Evolutionary conservation across 2,329 filamentous ascomycete genomes (phyloP).

Genomic region (Didymella exigua): DNA sequence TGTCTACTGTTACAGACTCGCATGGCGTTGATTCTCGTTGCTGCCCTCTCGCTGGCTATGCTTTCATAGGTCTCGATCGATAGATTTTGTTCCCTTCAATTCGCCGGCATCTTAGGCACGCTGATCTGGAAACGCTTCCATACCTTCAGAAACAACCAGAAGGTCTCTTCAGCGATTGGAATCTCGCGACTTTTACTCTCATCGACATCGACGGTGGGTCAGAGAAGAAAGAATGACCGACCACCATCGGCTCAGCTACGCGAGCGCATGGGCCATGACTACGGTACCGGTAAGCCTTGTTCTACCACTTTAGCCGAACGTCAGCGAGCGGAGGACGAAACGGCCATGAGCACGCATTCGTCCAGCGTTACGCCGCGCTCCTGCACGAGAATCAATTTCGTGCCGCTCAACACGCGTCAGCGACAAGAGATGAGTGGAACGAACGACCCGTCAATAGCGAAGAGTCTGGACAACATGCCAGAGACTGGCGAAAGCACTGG

Average conservation of each 20-base stretch:
- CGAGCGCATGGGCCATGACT: neutral
- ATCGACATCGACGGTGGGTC: neutral
- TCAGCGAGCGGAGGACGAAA: neutral
- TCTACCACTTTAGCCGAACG: slow-evolving; percentile 11
- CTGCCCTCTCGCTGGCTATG: neutral
- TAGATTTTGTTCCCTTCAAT: neutral
- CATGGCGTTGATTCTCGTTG: neutral
- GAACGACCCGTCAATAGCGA: neutral
- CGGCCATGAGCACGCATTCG: neutral
- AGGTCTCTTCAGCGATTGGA: neutral
- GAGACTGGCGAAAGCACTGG: neutral
- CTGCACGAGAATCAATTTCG: neutral
- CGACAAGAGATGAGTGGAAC: neutral
- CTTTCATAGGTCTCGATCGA: neutral
- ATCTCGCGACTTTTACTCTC: neutral
- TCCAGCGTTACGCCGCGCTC: slow-evolving; percentile 9
- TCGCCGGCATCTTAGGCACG: neutral
- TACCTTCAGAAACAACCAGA: too few species aligned
- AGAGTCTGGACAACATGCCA: neutral
- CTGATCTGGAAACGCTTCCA: neutral
- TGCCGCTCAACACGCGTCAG: neutral
- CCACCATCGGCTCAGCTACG: neutral
- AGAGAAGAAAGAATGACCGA: neutral
- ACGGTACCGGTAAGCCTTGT: too few species aligned
- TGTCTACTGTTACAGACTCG: neutral